phyloP scores from a whole-genome alignment of 371 early-diverging fungal species.

The Syncephalastrum sp. region DNA sequence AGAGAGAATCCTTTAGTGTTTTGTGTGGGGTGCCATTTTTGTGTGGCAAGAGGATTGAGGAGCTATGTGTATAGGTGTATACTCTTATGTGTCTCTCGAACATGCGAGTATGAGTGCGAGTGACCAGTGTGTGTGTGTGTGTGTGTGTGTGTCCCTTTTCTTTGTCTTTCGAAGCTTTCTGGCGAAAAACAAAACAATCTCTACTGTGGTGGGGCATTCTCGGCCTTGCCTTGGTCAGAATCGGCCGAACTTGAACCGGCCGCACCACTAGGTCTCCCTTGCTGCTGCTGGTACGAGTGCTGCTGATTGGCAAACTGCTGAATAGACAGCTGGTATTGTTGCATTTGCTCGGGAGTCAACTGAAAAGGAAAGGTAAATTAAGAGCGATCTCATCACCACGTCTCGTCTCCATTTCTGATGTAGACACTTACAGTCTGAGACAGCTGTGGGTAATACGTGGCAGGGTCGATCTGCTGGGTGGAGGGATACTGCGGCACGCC shows the following conservation, averaged over 20 bases:
- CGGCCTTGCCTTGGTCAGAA: no score
- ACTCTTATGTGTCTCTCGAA: no score
- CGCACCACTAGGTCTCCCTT: neutral
- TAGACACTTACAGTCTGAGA: constrained; percentile 9
- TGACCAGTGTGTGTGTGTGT: no score
- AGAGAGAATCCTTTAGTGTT: constrained; percentile 2
- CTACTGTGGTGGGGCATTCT: no score
- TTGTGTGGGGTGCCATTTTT: neutral
- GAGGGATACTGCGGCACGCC: constrained; percentile 23
- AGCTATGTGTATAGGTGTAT: no score
- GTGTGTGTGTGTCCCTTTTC: no score
- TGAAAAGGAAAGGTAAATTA: neutral
- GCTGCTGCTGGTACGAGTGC: no score
- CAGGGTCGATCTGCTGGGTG: constrained; percentile 18
- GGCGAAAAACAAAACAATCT: no score
- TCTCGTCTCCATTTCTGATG: neutral
- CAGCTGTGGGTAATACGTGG: constrained; percentile 16
- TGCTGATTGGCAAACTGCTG: constrained; percentile 3
- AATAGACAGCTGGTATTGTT: constrained; percentile 24
- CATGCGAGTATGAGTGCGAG: no score
- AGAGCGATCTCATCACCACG: neutral
- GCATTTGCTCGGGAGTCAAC: constrained; percentile 45
- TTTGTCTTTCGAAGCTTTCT: no score
- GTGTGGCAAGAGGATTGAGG: neutral
- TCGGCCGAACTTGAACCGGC: no score